Percentiles rank a stretch among this genome's conserved stretches.
phyloP scores from a whole-genome alignment of 2,329 filamentous ascomycete genomes.

The Fusarium sp. region DNA sequence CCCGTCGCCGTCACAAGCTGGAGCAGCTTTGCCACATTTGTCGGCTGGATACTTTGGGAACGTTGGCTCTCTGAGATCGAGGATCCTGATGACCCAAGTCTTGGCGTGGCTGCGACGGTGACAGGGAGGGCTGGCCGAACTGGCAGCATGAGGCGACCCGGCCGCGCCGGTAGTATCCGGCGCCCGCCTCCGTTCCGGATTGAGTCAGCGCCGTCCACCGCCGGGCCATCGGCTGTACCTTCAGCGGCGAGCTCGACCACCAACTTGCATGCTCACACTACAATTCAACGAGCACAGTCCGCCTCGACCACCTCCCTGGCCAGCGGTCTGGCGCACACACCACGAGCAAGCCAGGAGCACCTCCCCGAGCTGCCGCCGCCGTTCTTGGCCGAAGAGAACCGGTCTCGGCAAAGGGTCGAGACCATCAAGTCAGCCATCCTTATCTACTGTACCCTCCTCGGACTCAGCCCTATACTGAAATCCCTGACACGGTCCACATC shows the following conservation, averaged over 20 bases:
- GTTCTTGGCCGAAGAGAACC: conserved; percentile 56
- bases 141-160: conserved; percentile 53
- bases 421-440: conserved; percentile 94
- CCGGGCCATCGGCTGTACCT: conserved; percentile 45
- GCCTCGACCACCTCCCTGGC: conserved; percentile 71
- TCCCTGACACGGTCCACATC: conserved; percentile 95
- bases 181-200: conserved; percentile 52
- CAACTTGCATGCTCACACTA: conserved; percentile 56
- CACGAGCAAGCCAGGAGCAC: conserved; percentile 51
- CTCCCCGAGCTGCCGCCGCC: conserved; percentile 49
- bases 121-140: conserved; percentile 55
- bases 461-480: conserved; percentile 94
- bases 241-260: conserved; percentile 64
- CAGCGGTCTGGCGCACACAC: conserved; percentile 43
- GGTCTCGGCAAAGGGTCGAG: conserved; percentile 72
- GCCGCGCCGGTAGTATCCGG: conserved; percentile 57
- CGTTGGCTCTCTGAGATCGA: conserved; percentile 86
- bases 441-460: conserved; percentile 93
- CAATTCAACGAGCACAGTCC: conserved; percentile 63
- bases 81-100: conserved; percentile 60
- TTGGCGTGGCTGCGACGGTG: conserved; percentile 55
- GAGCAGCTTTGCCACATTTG: conserved; percentile 85
- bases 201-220: conserved; percentile 48
- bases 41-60: conserved; percentile 94
- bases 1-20: conserved; percentile 91